Conservation (phyloP, 352 stramenopile species). For the Pythium volutum region DNA sequence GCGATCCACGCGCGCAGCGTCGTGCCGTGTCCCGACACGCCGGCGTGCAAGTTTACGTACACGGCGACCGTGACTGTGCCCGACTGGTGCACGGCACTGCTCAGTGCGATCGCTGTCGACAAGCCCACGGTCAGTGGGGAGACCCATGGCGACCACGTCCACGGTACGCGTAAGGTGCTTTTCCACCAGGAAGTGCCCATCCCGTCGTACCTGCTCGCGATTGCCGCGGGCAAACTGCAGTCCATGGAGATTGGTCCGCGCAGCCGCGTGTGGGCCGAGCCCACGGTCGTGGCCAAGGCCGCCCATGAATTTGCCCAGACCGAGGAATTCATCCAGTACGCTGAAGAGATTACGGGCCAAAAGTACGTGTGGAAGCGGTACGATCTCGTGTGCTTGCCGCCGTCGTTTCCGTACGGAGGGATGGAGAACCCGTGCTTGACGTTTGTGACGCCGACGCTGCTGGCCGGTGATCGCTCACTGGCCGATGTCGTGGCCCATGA, state of each 20-base stretch:
- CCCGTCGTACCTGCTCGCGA: constrained; percentile 15
- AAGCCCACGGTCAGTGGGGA: constrained; percentile 24
- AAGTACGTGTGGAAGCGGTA: constrained; percentile 76
- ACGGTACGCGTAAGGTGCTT: constrained; percentile 46
- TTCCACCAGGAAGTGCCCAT: constrained; percentile 84
- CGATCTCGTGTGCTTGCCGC: constrained; percentile 94
- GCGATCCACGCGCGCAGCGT: constrained; percentile 95
- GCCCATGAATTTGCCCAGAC: constrained; percentile 90
- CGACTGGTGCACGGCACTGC: constrained; percentile 84
- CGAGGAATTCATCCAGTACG: constrained; percentile 90
- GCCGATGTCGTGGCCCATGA: constrained; percentile 96
- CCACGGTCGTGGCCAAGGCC: constrained; percentile 85
- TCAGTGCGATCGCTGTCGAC: constrained; percentile 76
- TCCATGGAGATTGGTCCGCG: constrained; percentile 86
- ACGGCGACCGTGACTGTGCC: constrained; percentile 50
- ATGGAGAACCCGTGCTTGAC: constrained; percentile 98
- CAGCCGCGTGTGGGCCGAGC: constrained; percentile 33
- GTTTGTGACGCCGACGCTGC: constrained; percentile 96
- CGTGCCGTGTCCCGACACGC: constrained; percentile 95
- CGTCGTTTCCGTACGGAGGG: constrained; percentile 93
- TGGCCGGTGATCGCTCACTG: constrained; percentile 93
- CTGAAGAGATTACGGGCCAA: constrained; percentile 90
- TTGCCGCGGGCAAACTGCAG: constrained; percentile 79
- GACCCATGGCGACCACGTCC: too few species aligned
- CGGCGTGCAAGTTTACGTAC: constrained; percentile 94